These are phyloP conservation scores for Hymenoscyphus occultus DNA, from an alignment of 2,329 filamentous ascomycete species.

Conservation along the genomic window DNA sequence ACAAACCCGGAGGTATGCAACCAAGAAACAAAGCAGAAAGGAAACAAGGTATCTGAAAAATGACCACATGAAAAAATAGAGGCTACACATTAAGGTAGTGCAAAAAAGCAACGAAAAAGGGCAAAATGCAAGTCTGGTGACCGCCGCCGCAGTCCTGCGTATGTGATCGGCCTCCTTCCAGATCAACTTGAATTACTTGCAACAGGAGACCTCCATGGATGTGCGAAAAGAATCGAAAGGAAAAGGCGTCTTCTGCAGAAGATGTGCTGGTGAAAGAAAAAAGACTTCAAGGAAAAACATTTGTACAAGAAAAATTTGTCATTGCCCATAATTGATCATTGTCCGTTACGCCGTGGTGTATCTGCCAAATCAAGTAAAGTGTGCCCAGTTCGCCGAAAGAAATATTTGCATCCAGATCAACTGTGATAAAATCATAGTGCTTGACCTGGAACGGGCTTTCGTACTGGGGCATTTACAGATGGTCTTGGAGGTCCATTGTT, in stretches of 20 bases:
- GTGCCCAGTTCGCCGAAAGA: constrained; percentile 12
- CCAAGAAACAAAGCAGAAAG: not conserved
- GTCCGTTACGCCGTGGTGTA: constrained; percentile 10
- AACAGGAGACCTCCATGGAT: constrained; percentile 1
- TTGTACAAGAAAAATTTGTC: constrained; percentile 22
- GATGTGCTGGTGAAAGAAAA: constrained; percentile 6
- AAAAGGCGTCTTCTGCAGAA: constrained; percentile 3
- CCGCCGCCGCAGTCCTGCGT: not conserved
- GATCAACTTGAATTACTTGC: not conserved
- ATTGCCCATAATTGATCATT: constrained; percentile 24
- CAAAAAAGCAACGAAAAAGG: too few relatives aligned
- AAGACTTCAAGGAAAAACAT: constrained; percentile 15
- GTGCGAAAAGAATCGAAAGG: constrained; percentile 14
- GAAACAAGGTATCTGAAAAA: constrained; percentile 1
- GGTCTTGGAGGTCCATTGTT: constrained; percentile 12
- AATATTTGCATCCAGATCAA: constrained; percentile 10
- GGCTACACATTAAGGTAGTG: constrained; percentile 6
- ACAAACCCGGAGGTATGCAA: not conserved
- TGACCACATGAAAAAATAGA: not conserved
- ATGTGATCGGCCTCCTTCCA: not conserved
- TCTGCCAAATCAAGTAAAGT: constrained; percentile 11
- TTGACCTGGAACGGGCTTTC: constrained; percentile 37
- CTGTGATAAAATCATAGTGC: constrained; percentile 27
- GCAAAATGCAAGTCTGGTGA: not conserved
- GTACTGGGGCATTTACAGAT: constrained; percentile 19